phyloP scores from a whole-genome alignment of 768 basidiomycete genomes.

The Sutorius australiensis region DNA sequence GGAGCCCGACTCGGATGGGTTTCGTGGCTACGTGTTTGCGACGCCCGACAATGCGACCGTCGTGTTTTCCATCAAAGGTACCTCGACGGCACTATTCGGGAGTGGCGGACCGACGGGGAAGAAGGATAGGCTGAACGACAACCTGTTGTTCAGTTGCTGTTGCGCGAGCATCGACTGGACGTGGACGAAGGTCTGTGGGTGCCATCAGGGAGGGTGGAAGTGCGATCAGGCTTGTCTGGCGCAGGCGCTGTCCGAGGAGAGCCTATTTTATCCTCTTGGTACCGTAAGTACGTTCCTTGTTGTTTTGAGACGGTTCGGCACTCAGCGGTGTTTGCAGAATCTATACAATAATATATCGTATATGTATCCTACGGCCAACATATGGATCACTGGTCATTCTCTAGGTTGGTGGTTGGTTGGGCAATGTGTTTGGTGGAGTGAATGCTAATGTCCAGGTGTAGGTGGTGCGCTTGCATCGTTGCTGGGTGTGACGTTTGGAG shows the following conservation, averaged over 20 bases:
- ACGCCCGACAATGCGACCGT: slow-evolving; percentile 79
- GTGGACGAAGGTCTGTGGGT: slow-evolving; percentile 93
- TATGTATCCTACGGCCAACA: slow-evolving; percentile 85
- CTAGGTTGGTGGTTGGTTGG: slow-evolving; percentile 44
- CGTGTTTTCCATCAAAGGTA: slow-evolving; percentile 90
- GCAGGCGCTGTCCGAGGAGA: slow-evolving; percentile 68
- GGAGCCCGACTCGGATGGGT: slow-evolving; percentile 83
- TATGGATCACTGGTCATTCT: slow-evolving; percentile 84
- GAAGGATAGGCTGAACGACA: slow-evolving; percentile 94
- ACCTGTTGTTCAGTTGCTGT: slow-evolving; percentile 89
- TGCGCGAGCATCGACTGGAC: slow-evolving; percentile 90
- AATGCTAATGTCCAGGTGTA: slow-evolving; percentile 27
- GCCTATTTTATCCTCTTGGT: slow-evolving; percentile 86
- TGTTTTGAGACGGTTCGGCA: neutral
- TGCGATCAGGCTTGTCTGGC: slow-evolving; percentile 82
- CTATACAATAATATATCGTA: slow-evolving; percentile 92
- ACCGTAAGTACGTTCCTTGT: slow-evolving; percentile 51
- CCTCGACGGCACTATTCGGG: slow-evolving; percentile 71
- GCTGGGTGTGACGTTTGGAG: slow-evolving; percentile 84
- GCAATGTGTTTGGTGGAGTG: neutral
- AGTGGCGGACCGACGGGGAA: slow-evolving; percentile 79
- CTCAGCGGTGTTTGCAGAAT: slow-evolving; percentile 48
- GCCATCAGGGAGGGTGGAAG: slow-evolving; percentile 74
- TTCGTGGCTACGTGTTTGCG: slow-evolving; percentile 90
- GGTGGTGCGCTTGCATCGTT: slow-evolving; percentile 74